Percentiles rank a stretch among this genome's conserved stretches.
These are phyloP conservation scores for Haematococcus lacustris DNA, from an alignment of 139 green algal species.

Conservation along the genomic window DNA sequence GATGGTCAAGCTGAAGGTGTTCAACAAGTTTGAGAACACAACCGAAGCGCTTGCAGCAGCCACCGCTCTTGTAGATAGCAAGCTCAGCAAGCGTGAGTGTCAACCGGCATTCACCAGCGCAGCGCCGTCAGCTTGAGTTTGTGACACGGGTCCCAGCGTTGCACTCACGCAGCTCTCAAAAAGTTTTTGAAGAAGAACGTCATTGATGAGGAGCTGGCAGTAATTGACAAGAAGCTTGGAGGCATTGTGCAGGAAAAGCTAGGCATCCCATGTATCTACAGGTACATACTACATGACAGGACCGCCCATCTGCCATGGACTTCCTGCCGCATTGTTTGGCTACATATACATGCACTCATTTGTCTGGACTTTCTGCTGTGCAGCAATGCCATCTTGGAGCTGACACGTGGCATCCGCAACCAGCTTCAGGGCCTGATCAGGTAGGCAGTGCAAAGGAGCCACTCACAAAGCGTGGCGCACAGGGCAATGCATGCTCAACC, in stretches of 20 bases:
- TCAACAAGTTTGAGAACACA: conserved; percentile 97
- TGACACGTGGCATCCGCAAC: conserved; percentile 76
- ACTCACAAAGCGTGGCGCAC: too few relatives aligned
- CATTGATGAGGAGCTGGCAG: conserved; percentile 77
- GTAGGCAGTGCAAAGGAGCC: conserved; percentile 25
- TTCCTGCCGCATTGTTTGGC: too few relatives aligned
- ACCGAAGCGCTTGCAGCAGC: conserved; percentile 90
- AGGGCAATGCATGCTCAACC: too few relatives aligned
- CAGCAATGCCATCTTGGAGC: conserved; percentile 47
- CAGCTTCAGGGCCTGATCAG: conserved; percentile 86
- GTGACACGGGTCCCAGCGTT: too few relatives aligned
- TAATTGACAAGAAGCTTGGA: conserved; percentile 95
- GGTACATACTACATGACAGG: too few relatives aligned
- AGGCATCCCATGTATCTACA: conserved; percentile 84
- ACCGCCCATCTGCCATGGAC: too few relatives aligned
- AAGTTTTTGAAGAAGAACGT: conserved; percentile 98
- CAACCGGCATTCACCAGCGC: too few relatives aligned
- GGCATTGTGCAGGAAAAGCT: conserved; percentile 98
- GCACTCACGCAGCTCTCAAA: conserved; percentile 67
- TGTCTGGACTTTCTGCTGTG: not conserved
- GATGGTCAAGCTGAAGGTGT: conserved; percentile 96
- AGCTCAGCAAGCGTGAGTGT: conserved; percentile 85
- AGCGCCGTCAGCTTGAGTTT: too few relatives aligned
- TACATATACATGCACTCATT: too few relatives aligned
- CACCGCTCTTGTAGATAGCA: conserved; percentile 88